Percentiles rank a stretch among this genome's conserved stretches.
These are phyloP conservation scores for Viola pubescens DNA, from an alignment of 441 rosid genomes.

Conservation along the genomic window DNA sequence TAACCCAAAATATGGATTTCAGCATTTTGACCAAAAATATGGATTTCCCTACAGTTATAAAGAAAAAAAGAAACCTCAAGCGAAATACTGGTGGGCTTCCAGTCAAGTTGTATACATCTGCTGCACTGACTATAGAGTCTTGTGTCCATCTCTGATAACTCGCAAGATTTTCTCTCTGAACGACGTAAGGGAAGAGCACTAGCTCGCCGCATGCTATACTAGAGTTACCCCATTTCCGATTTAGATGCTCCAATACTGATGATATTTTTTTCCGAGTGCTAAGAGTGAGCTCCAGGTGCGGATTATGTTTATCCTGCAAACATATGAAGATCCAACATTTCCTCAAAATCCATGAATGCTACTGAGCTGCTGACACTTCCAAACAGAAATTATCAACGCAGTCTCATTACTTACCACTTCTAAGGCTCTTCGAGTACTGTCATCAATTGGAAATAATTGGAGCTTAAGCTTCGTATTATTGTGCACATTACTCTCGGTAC, in stretches of 20 bases:
- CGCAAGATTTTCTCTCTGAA: constrained; percentile 49
- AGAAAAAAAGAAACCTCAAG: constrained; percentile 54
- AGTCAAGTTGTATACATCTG: constrained; percentile 49
- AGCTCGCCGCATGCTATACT: constrained; percentile 74
- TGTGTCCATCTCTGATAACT: constrained; percentile 69
- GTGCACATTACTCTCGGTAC: constrained; percentile 41
- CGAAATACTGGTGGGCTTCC: constrained; percentile 81
- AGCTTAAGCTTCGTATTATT: constrained; percentile 71
- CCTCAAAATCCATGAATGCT: constrained; percentile 6
- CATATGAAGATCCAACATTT: constrained; percentile 24
- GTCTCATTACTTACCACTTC: constrained; percentile 62
- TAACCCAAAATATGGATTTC: background rate
- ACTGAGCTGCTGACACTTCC: constrained; percentile 16
- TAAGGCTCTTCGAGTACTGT: constrained; percentile 68
- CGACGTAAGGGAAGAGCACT: constrained; percentile 69
- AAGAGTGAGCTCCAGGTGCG: constrained; percentile 91
- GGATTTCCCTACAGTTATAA: constrained; percentile 14
- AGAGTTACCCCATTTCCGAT: constrained; percentile 92
- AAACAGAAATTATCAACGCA: constrained; percentile 17
- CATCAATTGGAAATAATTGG: constrained; percentile 92
- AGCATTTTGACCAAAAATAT: background rate
- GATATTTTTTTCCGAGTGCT: constrained; percentile 89
- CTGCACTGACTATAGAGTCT: constrained; percentile 49
- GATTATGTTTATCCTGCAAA: constrained; percentile 84
- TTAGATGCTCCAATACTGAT: constrained; percentile 87